phyloP scores from a whole-genome alignment of 148 eudicot species.

The Cornus kousa region DNA sequence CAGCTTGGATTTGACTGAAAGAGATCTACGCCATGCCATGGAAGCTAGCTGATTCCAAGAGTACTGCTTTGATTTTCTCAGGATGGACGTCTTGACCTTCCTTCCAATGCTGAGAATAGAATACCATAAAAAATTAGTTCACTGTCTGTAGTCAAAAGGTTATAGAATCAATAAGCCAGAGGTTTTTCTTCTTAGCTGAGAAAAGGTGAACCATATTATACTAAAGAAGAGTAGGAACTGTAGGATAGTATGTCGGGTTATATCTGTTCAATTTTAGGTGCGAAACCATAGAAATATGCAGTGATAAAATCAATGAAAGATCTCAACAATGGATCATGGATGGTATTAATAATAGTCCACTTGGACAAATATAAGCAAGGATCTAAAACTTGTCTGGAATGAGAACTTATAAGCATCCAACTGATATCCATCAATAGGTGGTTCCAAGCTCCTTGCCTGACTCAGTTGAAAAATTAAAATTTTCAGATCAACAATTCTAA shows the following conservation, averaged over 20 bases:
- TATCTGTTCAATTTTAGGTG: too few species aligned
- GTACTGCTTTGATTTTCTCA: slow-evolving; percentile 77
- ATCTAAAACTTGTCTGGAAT: too few species aligned
- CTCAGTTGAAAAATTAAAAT: too few species aligned
- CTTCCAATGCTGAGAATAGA: slow-evolving; percentile 67
- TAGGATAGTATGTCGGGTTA: too few species aligned
- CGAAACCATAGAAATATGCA: background rate
- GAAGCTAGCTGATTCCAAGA: slow-evolving; percentile 78
- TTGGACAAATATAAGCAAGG: background rate
- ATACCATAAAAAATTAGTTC: background rate
- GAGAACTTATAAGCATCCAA: background rate
- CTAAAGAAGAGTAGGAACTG: too few species aligned
- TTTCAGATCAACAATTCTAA: too few species aligned
- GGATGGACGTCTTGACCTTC: slow-evolving; percentile 87
- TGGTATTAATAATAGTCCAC: too few species aligned
- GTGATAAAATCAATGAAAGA: background rate
- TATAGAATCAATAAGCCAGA: background rate
- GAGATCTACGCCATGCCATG: slow-evolving; percentile 38
- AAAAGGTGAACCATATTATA: background rate
- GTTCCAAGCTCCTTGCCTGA: too few species aligned
- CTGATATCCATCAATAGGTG: background rate
- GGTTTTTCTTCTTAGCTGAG: background rate
- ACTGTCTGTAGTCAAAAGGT: background rate
- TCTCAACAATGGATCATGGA: background rate
- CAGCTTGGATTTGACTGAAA: background rate